Evolutionary conservation across 768 basidiomycete genomes (phyloP).

Genomic region (Cystofilobasidium capitatum): DNA sequence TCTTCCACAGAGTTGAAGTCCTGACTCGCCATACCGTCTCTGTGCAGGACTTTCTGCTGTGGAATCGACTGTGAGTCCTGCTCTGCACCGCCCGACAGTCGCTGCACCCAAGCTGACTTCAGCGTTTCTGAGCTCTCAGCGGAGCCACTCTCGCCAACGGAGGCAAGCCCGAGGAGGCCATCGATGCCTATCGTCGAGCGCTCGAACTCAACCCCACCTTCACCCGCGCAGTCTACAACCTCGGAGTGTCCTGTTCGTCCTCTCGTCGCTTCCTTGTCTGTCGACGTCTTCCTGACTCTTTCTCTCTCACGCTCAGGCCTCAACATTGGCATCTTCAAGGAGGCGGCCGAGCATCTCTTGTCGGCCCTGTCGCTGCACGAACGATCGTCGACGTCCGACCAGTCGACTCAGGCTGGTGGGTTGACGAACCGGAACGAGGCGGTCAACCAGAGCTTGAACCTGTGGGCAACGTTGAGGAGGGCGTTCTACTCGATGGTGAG

Average conservation of each 20-base stretch:
- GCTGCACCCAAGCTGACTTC: neutral
- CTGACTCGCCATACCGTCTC: neutral
- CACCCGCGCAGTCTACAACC: constrained; percentile 93
- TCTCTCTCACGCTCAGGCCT: constrained; percentile 50
- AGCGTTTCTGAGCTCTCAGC: neutral
- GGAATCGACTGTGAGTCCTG: constrained; percentile 65
- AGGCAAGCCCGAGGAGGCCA: constrained; percentile 83
- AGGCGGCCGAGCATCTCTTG: constrained; percentile 92
- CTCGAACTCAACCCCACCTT: constrained; percentile 85
- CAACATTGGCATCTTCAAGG: constrained; percentile 88
- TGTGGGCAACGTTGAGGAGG: constrained; percentile 82
- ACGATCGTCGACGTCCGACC: neutral
- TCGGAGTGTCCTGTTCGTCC: constrained; percentile 86
- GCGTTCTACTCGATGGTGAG: constrained; percentile 71
- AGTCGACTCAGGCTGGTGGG: neutral
- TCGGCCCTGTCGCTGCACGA: constrained; percentile 67
- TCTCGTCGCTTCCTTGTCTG: neutral
- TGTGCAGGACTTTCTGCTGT: constrained; percentile 72
- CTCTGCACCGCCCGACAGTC: neutral
- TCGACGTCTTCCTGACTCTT: neutral
- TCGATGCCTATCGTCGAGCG: constrained; percentile 66
- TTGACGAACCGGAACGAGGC: constrained; percentile 30
- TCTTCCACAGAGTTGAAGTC: neutral
- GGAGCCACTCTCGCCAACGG: constrained; percentile 93
- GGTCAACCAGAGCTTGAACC: constrained; percentile 65